Base-by-base conservation (phyloP, 2,329 filamentous ascomycete species). In the Calonectria fujianensis region DNA sequence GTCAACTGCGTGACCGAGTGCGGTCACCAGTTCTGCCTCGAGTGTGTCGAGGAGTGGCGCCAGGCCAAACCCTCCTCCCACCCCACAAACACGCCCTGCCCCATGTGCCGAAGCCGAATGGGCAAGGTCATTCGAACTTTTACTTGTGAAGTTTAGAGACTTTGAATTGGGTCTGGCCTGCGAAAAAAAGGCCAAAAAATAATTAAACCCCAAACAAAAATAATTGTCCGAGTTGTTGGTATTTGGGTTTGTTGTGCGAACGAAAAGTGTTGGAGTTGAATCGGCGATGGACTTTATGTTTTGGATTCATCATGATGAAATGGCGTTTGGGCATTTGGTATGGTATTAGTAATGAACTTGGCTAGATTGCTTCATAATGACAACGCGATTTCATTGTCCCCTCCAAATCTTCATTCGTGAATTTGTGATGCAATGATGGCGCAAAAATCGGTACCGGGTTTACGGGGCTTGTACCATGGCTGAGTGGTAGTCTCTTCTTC, bases 41-140 rank as follows among this genome's bases (percentile, higher is more conserved):
- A 13, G 4, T 73, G 71, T n/a, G n/a, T 73, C 29, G 9, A 48
- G 45, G 63, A 54, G 48, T 66, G 69, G 37, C 8, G n/a, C 9
- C 37, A 64, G 9, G 35, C 51, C n/a, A 24, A 37, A 20, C 10
- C n/a, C 4, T 39, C 37, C 37, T 13, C 1, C 27, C 14, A n/a
- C 41, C 29, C 1, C n/a, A 4, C n/a, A 11, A 14, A 16, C 20
- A 27, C 57, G 1, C 71, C 65, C 8, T 73, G 71, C 20, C 71
- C 71, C 1, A 64, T 69, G 71, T 73, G 71, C 27, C 35, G 71
- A 63, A 27, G 45, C 9, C 35, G 57, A 16, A 73, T 73, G 71
- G 71, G 71, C 11, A 57, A 37, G 3, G 20, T 35, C 2, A 65
- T 57, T 8, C 54, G 35, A 27, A 32, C 70, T 4, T 67, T 37